Conservation (phyloP, 139 green algal species). For the Micractinium conductrix region DNA sequence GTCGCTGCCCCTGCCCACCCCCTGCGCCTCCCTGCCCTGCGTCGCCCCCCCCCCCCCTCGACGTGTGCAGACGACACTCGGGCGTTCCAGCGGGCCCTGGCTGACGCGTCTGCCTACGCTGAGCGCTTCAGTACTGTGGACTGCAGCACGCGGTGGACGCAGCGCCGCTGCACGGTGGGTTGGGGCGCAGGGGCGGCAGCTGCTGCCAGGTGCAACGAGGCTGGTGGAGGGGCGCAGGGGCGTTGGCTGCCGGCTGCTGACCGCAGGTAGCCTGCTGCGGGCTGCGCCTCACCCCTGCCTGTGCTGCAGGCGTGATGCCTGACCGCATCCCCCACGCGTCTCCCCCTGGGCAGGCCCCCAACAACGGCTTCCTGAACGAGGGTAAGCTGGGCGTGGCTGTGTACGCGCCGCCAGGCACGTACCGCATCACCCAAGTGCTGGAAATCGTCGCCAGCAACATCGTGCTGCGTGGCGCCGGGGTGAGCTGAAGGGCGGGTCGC, state of each 20-base stretch:
- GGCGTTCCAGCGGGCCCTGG: background rate
- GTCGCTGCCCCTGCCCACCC: too few species aligned
- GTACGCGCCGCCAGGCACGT: background rate
- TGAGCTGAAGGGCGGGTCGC: background rate
- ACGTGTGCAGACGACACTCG: conserved; percentile 8
- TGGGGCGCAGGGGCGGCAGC: background rate
- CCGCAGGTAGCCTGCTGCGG: too few species aligned
- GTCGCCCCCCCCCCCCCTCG: too few species aligned
- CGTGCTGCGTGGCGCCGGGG: background rate
- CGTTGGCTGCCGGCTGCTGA: too few species aligned
- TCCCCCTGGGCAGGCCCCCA: background rate
- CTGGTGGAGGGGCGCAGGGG: too few species aligned
- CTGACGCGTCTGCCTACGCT: background rate
- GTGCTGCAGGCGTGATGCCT: too few species aligned
- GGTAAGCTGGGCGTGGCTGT: conserved; percentile 2
- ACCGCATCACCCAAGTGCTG: background rate
- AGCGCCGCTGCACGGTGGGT: background rate
- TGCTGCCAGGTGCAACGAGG: background rate
- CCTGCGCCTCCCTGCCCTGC: too few species aligned
- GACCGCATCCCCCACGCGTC: too few species aligned
- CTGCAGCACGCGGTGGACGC: background rate
- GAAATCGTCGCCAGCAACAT: background rate
- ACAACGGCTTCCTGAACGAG: conserved; percentile 1
- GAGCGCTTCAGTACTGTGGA: background rate
- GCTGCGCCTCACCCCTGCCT: too few species aligned